A percentile compares a stretch with the other conserved stretches of the same genome.
These are phyloP conservation scores for Entonaema liquescens DNA, from an alignment of 495 filamentous ascomycete genomes.

Conservation along the genomic window DNA sequence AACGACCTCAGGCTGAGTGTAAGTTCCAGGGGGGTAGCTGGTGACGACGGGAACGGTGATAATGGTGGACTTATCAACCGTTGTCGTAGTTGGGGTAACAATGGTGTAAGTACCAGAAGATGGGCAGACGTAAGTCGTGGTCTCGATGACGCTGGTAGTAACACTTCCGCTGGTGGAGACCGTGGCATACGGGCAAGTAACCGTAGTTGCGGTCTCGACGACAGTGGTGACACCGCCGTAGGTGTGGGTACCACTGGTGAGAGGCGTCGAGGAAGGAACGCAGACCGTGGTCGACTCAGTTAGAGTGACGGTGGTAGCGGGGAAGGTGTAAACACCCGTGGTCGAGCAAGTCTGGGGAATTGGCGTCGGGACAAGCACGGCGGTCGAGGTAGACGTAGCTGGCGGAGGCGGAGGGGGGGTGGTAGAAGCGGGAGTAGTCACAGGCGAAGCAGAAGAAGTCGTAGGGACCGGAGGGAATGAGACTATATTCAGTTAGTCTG, in stretches of 20 bases:
- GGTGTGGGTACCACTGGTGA: conserved; percentile 74
- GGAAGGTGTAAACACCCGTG: conserved; percentile 82
- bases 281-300: conserved; percentile 71
- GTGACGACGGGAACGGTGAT: conserved; percentile 72
- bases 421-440: not conserved
- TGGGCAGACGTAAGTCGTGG: conserved; percentile 81
- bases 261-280: conserved; percentile 67
- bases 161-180: conserved; percentile 68
- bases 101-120: conserved; percentile 83
- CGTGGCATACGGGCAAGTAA: conserved; percentile 78
- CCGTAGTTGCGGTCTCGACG: conserved; percentile 72
- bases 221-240: conserved; percentile 81
- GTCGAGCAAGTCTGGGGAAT: conserved; percentile 72
- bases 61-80: conserved; percentile 61
- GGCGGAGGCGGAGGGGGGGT: not conserved
- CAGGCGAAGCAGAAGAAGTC: conserved; percentile 44
- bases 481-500: conserved; percentile 42
- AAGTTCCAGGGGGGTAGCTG: conserved; percentile 74
- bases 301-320: conserved; percentile 76
- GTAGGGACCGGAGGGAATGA: conserved; percentile 51
- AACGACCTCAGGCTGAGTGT: conserved; percentile 72
- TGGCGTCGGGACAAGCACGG: conserved; percentile 67
- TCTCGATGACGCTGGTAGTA: conserved; percentile 74
- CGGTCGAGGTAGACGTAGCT: conserved; percentile 36
- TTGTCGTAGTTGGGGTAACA: conserved; percentile 73